Conservation (phyloP, 257 asterid genomes). For the Nicotiana sylvestris region DNA sequence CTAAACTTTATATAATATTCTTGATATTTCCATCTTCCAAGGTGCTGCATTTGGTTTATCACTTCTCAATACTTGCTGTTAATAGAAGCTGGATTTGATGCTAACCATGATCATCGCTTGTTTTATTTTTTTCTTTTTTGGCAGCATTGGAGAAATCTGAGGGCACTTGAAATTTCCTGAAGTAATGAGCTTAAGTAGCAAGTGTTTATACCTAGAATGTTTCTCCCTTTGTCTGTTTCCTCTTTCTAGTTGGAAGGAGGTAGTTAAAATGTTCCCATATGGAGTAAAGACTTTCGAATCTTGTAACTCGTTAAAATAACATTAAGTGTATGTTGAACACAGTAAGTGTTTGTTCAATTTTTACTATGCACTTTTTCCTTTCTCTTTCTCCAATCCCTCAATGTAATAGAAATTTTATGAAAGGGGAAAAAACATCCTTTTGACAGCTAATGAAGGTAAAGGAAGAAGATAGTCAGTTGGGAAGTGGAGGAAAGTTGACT, state of each 20-base stretch:
- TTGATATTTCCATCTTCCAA: not conserved
- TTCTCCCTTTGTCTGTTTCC: not conserved
- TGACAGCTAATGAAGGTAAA: no score
- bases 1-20: not conserved
- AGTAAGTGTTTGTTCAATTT: no score
- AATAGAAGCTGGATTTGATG: not conserved
- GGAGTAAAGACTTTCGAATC: not conserved
- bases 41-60: not conserved
- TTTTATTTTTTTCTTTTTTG: not conserved
- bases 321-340: no score
- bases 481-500: no score
- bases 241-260: not conserved
- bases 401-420: no score
- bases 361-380: no score
- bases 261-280: not conserved
- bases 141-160: slow-evolving; percentile 96
- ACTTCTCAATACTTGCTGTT: not conserved
- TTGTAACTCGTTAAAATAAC: not conserved
- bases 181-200: not conserved
- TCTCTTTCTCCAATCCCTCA: no score
- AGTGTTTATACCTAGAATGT: not conserved
- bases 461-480: no score
- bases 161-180: slow-evolving; percentile 47
- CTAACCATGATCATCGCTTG: not conserved
- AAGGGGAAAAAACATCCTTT: no score